phyloP scores from a whole-genome alignment of 805 yeast genomes.

The Candida mattraensis region DNA sequence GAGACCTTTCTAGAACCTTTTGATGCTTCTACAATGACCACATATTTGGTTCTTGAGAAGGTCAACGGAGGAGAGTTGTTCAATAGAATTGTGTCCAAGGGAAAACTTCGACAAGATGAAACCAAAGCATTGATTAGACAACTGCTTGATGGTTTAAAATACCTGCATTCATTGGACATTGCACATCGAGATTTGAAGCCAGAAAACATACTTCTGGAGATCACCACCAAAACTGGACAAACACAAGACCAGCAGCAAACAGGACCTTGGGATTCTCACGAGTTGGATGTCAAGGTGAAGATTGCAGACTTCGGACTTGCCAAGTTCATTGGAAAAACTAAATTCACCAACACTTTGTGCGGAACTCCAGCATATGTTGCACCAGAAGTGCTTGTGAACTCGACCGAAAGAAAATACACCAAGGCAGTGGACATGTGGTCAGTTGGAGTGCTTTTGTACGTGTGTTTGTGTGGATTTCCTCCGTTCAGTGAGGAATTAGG shows the following conservation, averaged over 20 bases:
- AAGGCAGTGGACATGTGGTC: conserved; percentile 83
- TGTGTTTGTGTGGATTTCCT: conserved; percentile 81
- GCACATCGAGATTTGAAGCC: conserved; percentile 95
- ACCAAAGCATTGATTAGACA: conserved; percentile 57
- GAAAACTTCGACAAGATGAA: conserved; percentile 59
- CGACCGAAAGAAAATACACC: conserved; percentile 54
- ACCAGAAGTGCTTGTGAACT: conserved; percentile 66
- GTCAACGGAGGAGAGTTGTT: conserved; percentile 75
- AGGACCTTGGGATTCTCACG: conserved; percentile 62
- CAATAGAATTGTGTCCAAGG: conserved; percentile 67
- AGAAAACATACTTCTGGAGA: conserved; percentile 70
- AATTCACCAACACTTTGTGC: conserved; percentile 75
- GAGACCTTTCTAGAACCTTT: conserved; percentile 54
- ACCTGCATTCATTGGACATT: conserved; percentile 89
- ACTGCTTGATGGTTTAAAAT: conserved; percentile 64
- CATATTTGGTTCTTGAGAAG: conserved; percentile 69
- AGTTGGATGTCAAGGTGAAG: conserved; percentile 62
- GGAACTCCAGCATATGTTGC: conserved; percentile 90
- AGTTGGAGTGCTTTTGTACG: conserved; percentile 74
- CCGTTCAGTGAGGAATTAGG: conserved; percentile 82
- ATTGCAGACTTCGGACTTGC: conserved; percentile 83
- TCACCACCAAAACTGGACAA: conserved; percentile 35
- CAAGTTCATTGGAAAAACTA: conserved; percentile 66
- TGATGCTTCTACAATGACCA: conserved; percentile 44
- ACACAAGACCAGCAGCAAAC: conserved; percentile 15